Evolutionary conservation across 2,329 filamentous ascomycete species (phyloP), one percentile per base, ranked within the genome.

Genomic region (Apiospora hydei): DNA sequence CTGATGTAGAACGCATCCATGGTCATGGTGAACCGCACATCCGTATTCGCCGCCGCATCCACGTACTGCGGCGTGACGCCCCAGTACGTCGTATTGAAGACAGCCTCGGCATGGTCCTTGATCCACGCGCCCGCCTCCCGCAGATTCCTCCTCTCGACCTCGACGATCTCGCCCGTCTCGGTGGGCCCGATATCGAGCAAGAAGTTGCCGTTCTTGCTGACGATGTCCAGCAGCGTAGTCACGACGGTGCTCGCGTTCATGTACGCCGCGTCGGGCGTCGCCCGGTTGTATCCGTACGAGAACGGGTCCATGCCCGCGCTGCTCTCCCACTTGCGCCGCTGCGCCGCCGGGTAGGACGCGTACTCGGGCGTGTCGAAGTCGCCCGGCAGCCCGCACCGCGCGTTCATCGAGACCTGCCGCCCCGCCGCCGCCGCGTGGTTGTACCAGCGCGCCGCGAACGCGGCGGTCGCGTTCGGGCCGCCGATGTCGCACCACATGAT

Each of bases 351-450:
- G 76, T 86, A 89, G 10, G 82, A 83, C 41, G 82, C 81, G 76
- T 90, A 91, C 77, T 91, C 89, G 0, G 89, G 89, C 0, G 88
- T 91, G 77, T 90, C 88, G 75, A 90, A 91, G 80, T 91, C 79
- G 5, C 84, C 84, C 0, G 86, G 81, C 0, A 88, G 78, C 4
- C 89, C 89, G 77, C 89, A 91, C 10, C 89, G 86, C 66, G 84
- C 84, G 79, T 91, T 89, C 76, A 90, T 86, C 1, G 85, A 79
- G 1, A 90, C 88, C 75, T 89, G 85, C 0, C 85, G 82, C 61
- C 83, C 82, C 26, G 84, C 73, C 0, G 74, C 73, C 6, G 80
- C 78, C 10, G 83, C 81, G 69, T 75, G 74, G 76, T 84, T 84
- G 78, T 81, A 86, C 85, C 84, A 87, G 3, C 69, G 70, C 0